These are phyloP conservation scores for Phytophthora niederhauseri DNA, from an alignment of 352 stramenopile genomes.

Conservation along the genomic window DNA sequence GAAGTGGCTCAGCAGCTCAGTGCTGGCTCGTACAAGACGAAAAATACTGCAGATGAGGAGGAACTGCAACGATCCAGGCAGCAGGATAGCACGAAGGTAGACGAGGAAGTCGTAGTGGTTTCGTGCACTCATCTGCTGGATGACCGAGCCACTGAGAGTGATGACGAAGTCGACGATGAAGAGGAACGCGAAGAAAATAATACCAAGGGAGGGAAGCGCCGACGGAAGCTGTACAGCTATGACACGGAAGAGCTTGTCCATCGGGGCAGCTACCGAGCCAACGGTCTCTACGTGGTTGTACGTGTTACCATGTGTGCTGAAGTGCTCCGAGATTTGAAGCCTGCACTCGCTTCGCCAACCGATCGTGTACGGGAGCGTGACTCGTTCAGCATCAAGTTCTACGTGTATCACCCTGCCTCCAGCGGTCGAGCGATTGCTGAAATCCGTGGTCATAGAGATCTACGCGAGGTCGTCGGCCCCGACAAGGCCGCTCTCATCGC, in stretches of 20 bases:
- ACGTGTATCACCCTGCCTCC: conserved; percentile 62
- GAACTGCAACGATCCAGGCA: neutral
- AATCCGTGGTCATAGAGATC: conserved; percentile 47
- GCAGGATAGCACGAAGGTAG: neutral
- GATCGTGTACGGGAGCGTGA: conserved; percentile 58
- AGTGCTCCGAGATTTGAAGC: conserved; percentile 33
- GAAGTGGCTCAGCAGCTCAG: conserved; percentile 4
- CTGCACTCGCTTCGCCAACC: conserved; percentile 34
- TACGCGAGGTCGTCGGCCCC: conserved; percentile 71
- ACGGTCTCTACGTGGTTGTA: conserved; percentile 58
- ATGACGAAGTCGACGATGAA: conserved; percentile 21
- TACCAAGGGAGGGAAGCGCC: neutral
- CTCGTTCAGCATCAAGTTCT: conserved; percentile 59
- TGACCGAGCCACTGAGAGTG: conserved; percentile 25
- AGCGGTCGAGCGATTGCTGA: conserved; percentile 33
- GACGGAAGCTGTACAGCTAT: conserved; percentile 45
- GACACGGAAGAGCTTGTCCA: conserved; percentile 63
- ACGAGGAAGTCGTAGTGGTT: conserved; percentile 16
- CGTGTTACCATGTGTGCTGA: conserved; percentile 63
- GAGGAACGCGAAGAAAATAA: neutral
- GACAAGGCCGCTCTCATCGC: conserved; percentile 53
- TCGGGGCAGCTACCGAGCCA: conserved; percentile 60
- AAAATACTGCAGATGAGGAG: neutral
- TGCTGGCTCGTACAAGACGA: neutral
- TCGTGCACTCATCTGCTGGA: conserved; percentile 62